Conservation (phyloP, 108 stramenopile genomes). For the Cyclotella baltica region DNA sequence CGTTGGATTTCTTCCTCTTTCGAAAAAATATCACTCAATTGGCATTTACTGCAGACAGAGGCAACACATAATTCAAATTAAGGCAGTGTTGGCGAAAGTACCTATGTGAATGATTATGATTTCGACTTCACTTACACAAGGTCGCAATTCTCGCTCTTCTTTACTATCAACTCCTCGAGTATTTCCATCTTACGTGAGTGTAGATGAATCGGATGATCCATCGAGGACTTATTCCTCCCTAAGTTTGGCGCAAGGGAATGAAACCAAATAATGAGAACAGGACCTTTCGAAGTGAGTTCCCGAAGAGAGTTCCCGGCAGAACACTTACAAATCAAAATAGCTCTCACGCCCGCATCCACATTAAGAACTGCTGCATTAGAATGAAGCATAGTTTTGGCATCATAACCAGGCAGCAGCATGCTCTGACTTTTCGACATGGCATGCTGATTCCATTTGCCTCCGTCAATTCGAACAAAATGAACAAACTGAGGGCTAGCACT, state of each 20-base stretch:
- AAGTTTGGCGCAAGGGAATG: constrained; percentile 8
- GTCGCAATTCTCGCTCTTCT: neutral
- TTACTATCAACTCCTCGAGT: constrained; percentile 1
- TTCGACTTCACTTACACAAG: constrained; percentile 2
- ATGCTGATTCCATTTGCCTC: constrained; percentile 16
- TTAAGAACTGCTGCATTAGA: neutral
- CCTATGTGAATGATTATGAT: too few relatives aligned
- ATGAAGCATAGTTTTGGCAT: neutral
- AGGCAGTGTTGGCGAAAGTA: too few relatives aligned
- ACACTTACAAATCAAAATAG: neutral
- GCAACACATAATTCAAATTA: too few relatives aligned
- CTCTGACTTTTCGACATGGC: constrained; percentile 5
- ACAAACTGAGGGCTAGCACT: neutral
- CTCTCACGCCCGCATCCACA: neutral
- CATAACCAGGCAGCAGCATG: neutral
- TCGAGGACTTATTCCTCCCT: constrained; percentile 24
- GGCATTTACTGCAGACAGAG: constrained; percentile 7
- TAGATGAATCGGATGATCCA: constrained; percentile 40
- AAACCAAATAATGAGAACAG: constrained; percentile 12
- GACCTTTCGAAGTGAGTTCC: constrained; percentile 13
- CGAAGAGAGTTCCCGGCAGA: neutral
- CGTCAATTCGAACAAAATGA: constrained; percentile 28
- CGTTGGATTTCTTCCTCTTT: constrained; percentile 9
- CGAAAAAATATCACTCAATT: constrained; percentile 13
- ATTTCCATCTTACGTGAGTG: constrained; percentile 24